Conservation (phyloP, 2,329 filamentous ascomycete species). For the Alternaria ventricosa region DNA sequence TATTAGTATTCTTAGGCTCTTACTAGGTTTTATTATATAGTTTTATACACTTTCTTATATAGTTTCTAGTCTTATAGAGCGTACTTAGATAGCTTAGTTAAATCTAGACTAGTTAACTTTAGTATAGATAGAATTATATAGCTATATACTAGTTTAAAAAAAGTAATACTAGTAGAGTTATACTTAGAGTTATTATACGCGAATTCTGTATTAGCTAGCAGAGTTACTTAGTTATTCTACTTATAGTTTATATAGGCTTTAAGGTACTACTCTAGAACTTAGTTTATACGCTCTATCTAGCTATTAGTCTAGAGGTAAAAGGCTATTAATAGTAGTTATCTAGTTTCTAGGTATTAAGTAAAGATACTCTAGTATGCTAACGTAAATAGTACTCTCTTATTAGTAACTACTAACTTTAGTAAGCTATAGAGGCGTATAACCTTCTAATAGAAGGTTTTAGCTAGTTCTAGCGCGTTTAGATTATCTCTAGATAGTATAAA, state of each 20-base stretch:
- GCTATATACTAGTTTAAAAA: too few species aligned
- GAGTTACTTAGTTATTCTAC: neutral
- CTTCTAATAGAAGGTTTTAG: neutral
- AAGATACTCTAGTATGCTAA: too few species aligned
- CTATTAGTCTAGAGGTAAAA: neutral
- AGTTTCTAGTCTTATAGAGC: neutral
- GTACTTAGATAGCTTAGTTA: neutral
- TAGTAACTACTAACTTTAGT: neutral
- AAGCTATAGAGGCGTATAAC: neutral
- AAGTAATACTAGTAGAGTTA: too few species aligned
- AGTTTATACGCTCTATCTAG: neutral
- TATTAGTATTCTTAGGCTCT: neutral
- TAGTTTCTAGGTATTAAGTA: too few species aligned
- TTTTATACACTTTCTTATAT: neutral
- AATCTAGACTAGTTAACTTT: neutral
- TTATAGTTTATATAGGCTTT: neutral
- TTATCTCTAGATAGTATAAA: neutral
- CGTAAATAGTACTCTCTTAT: neutral
- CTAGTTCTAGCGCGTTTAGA: neutral
- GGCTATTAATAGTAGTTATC: neutral
- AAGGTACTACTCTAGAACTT: neutral
- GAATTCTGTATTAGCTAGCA: neutral
- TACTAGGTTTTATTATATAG: neutral
- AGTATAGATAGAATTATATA: too few species aligned
- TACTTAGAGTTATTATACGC: too few species aligned